Conservation (phyloP, 192 early-diverging fungal genomes). For the Fimicolochytrium jonesii region DNA sequence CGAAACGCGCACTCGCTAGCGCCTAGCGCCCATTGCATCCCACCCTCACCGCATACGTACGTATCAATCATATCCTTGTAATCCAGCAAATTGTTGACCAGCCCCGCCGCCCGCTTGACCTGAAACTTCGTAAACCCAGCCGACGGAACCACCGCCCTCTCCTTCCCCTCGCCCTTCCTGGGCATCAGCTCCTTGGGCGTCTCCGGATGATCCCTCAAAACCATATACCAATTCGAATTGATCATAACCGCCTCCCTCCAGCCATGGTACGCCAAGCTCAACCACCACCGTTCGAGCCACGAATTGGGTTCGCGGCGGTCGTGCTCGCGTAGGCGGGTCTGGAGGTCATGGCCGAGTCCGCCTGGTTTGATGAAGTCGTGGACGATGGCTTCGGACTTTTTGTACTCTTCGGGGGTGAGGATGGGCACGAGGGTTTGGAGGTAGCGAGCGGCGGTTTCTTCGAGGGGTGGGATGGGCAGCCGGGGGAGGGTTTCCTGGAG, state of each 20-base stretch:
- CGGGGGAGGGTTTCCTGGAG: slow-evolving; percentile 63
- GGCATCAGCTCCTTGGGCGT: slow-evolving; percentile 25
- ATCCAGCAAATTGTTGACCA: slow-evolving; percentile 60
- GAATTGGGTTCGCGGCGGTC: slow-evolving; percentile 70
- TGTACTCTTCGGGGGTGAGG: slow-evolving; percentile 60
- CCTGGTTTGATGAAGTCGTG: slow-evolving; percentile 74
- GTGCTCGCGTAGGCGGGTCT: slow-evolving; percentile 73
- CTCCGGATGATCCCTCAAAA: slow-evolving; percentile 59
- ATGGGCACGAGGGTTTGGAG: slow-evolving; percentile 73
- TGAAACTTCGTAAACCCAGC: slow-evolving; percentile 76
- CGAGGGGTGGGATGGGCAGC: slow-evolving; percentile 84
- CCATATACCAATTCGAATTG: slow-evolving; percentile 86
- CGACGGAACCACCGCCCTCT: too few species aligned
- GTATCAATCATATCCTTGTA: slow-evolving; percentile 71
- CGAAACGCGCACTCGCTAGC: not conserved
- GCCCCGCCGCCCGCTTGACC: slow-evolving; percentile 71
- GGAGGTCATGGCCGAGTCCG: slow-evolving; percentile 78
- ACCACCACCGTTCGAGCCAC: slow-evolving; percentile 97
- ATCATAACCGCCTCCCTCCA: slow-evolving; percentile 80
- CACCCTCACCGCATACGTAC: slow-evolving; percentile 26
- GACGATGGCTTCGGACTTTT: slow-evolving; percentile 58
- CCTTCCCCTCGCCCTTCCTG: slow-evolving; percentile 12
- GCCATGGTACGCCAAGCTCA: slow-evolving; percentile 71
- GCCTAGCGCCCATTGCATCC: not conserved
- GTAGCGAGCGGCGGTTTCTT: slow-evolving; percentile 80